Evolutionary conservation across 106 monocot species (phyloP), one percentile per base, ranked within the genome.

Genomic region (Dioscorea dumetorum): DNA sequence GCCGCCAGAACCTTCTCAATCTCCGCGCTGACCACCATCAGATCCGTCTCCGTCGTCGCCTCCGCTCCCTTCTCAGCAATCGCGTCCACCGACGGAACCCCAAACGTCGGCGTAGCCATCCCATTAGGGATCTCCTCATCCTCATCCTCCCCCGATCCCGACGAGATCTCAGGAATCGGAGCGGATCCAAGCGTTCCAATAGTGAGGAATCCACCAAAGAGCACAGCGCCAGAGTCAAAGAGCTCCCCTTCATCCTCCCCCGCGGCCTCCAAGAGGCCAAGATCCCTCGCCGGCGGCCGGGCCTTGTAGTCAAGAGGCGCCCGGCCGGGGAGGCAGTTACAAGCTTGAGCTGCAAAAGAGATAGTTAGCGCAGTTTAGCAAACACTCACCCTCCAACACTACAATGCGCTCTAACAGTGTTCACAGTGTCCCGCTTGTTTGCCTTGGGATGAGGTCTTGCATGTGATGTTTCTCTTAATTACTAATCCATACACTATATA

Each of bases 161-260:
- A 67, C 13, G 16, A 35, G 24, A 66, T 64, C 18, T 63, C 70
- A 0, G 59, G 56, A 23, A 82, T 58, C 4, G 78, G 58, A 11
- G 9, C 34, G 20, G 74, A 49, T 11, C 88, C 85, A 8, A 93
- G 78, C 4, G 92, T 93, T 49, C 88, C 92, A 14, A 93, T 93
- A 35, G 83, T 53, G 54, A 93, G 92, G 41, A 93, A 76, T 8
- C 88, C 80, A 24, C 70, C 68, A 41, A 82, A 73, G 50, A 75
- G 71, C 16, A 72, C 48, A 17, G 71, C 67, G 0, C 41, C 41
- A 10, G 41, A 10, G 17, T 23, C 62, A 2, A 52, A 61, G n/a
- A n/a, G 7, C 48, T 62, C 12, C 13, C 21, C 57, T 22, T 35
- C 71, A 48, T 21, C 17, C 19, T 53, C 64, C 6, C 63, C 76